Evolutionary conservation across 225 moss, liverwort and hornwort genomes (phyloP), one percentile per base, ranked within the genome.

Genomic region (Pseudisothecium myosuroides): DNA sequence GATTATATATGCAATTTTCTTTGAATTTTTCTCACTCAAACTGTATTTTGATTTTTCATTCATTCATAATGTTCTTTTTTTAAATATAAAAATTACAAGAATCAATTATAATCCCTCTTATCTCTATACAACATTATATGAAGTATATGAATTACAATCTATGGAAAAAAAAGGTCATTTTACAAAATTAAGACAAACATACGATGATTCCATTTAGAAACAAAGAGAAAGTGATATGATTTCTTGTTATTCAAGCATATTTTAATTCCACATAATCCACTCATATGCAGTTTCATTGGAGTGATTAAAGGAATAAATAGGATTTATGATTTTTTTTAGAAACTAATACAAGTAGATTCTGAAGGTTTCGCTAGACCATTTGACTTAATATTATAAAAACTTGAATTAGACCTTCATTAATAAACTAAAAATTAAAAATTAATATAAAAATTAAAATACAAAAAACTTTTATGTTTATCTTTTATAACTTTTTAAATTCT

Each of bases 361-460:
- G n/a, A 16, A 43, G 2, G 41, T 15, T 26, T 41, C 41, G 1
- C 0, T 41, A 3, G 8, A 9, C 3, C 15, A 43, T 71, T 0
- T 15, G 1, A 26, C 26, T 26, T 41, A 26, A 14, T 41, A 41
- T 26, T 71, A 15, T 26, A 71, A 39, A 41, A 26, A 26, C 71
- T 15, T 71, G 41, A 26, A 41, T 9, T 39, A 22, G 4, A 41
- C 14, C 13, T 26, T 15, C 8, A 26, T 45, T 17, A 1, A 5
- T 17, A 74, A 45, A 43, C 10, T 17, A 68, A 12, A 67, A 10
- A 19, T 26, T 24, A 59, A 12, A 7, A 28, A 11, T 28, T 10
- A n/a, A 17, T 16, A 41, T 12, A 8, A 27, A 39, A 69, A 13
- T 9, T 10, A 34, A 65, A 18, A 34, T 64, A 17, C 8, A 7